Evolutionary conservation across 2,329 filamentous ascomycete species (phyloP).

Genomic region (Neurospora crassa): DNA sequence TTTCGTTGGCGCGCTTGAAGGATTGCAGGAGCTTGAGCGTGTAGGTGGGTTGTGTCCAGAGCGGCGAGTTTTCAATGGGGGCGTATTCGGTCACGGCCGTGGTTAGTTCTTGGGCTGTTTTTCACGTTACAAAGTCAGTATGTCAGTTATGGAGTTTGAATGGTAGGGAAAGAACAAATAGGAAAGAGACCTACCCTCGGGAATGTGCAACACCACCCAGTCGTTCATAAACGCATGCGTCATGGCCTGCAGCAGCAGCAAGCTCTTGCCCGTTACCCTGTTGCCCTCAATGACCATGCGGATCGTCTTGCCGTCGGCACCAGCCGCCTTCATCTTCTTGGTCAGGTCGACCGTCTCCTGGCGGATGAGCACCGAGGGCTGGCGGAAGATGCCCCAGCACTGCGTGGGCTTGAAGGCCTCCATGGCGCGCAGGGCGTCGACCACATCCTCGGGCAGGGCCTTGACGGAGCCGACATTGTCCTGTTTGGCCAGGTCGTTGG

Average conservation of each 20-base stretch:
- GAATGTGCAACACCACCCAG: constrained; percentile 83
- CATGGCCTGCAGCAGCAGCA: constrained; percentile 75
- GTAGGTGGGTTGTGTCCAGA: constrained; percentile 74
- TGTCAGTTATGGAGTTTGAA: no score
- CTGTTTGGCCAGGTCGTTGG: constrained; percentile 42
- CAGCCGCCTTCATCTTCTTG: constrained; percentile 49
- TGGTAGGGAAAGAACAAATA: no score
- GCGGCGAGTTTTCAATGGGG: constrained; percentile 49
- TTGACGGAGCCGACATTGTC: constrained; percentile 57
- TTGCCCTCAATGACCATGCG: constrained; percentile 64
- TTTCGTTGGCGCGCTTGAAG: constrained; percentile 62
- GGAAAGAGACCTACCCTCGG: constrained; percentile 61
- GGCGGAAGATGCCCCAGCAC: constrained; percentile 77
- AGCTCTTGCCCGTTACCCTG: constrained; percentile 74
- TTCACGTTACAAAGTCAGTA: no score
- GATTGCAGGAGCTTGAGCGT: constrained; percentile 63
- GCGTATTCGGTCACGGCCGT: constrained; percentile 75
- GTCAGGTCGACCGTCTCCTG: constrained; percentile 67
- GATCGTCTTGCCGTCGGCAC: constrained; percentile 42
- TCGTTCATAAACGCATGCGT: constrained; percentile 70
- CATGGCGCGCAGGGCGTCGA: constrained; percentile 73
- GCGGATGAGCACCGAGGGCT: constrained; percentile 69
- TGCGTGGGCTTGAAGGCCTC: constrained; percentile 89
- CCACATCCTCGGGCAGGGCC: constrained; percentile 55
- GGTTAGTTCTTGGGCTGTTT: constrained; percentile 66